phyloP scores from a whole-genome alignment of 2,329 filamentous ascomycete genomes.

The Colletotrichum sublineola region DNA sequence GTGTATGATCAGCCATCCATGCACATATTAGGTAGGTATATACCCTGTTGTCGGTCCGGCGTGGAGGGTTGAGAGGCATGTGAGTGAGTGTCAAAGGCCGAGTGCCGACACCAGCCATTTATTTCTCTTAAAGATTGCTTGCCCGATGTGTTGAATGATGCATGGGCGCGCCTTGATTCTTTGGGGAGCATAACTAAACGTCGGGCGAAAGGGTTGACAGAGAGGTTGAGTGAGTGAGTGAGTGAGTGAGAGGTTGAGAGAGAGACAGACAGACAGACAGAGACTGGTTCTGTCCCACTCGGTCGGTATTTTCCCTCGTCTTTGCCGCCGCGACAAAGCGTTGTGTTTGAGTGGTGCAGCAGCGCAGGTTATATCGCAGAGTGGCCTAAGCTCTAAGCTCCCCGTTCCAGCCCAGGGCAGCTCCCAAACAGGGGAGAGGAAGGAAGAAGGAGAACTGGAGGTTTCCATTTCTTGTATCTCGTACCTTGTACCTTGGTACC shows the following conservation, averaged over 20 bases:
- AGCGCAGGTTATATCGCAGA: conserved; percentile 20
- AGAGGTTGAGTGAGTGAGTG: neutral
- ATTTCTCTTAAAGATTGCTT: conserved; percentile 9
- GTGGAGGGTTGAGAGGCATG: neutral
- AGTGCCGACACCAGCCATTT: conserved; percentile 35
- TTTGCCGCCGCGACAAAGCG: conserved; percentile 34
- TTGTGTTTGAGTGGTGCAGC: conserved; percentile 36
- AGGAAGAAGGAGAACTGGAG: neutral
- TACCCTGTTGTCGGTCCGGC: neutral
- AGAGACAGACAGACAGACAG: neutral
- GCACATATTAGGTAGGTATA: neutral
- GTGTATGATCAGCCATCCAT: conserved; percentile 15
- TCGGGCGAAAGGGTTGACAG: too few relatives aligned
- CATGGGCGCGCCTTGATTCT: neutral
- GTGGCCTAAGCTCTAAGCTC: conserved; percentile 34
- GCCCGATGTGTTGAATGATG: neutral
- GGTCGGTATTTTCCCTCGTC: neutral
- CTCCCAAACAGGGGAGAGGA: neutral
- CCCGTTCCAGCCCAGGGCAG: conserved; percentile 26
- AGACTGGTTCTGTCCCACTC: neutral
- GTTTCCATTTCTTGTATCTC: neutral
- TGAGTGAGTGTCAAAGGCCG: conserved; percentile 14
- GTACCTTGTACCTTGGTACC: conserved; percentile 23
- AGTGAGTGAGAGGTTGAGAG: neutral
- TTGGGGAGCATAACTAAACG: neutral